Base-by-base conservation (phyloP, 208 protist species). In the Wallacemonas rigidus region DNA sequence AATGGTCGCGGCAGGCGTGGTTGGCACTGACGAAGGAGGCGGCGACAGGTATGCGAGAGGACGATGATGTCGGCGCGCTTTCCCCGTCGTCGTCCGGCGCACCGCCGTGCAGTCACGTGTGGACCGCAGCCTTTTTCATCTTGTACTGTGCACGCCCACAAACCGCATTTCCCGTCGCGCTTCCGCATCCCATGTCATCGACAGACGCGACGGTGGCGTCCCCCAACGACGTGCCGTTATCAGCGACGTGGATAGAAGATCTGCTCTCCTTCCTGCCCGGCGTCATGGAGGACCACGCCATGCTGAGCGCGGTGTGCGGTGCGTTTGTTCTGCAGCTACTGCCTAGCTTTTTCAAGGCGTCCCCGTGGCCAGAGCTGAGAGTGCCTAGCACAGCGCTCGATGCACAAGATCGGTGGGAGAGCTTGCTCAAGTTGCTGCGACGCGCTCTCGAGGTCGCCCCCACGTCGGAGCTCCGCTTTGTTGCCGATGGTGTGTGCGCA, bases 51-150 rank as follows among this genome's bases (percentile, higher is more conserved):
- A 36, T 38, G 38, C 9, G 6, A 11, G 36, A 47, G 1, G 61
- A 9, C 60, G 8, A 50, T 6, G 45, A 50, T 12, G 45, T 12
- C 6, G 17, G 41, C 9, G 50, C 60, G 17, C 35, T 6, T 26
- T 11, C 44, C 2, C n/a, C 38, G 40, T 17, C 6, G 40, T 14
- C 54, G 15, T 9, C 57, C 44, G 57, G 36, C 57, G 11, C 57
- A 9, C 39, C 57, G 5, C 39, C 43, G 41, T 1, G 17, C n/a
- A 64, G 3, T n/a, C 89, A 92, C 53, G 60, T 89, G 7, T 80
- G 83, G 75, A 92, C 87, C 7, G 86, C 87, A 2, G 86, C 85
- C 8, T 87, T 88, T 67, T 84, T 94, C 73, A 79, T 89, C n/a
- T 71, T 90, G 39, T 79, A 80, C 43, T 65, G 47, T 1, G 60